Base-by-base conservation (phyloP, 2,329 filamentous ascomycete genomes). In the Zasmidium angulare region DNA sequence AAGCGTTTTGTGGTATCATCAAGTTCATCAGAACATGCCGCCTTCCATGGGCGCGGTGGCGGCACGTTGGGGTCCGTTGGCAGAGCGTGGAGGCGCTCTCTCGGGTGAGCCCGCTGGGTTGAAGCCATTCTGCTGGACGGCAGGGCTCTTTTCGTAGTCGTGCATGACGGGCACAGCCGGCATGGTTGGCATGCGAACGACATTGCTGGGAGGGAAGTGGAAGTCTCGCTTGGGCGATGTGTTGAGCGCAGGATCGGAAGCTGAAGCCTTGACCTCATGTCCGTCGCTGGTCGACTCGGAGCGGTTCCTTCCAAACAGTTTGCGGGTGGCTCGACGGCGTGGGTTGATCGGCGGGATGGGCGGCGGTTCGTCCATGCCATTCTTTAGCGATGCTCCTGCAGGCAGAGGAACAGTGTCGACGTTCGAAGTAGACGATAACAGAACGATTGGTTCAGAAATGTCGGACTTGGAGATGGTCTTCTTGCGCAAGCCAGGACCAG, bases 311-410 rank as follows among this genome's bases (percentile, higher is more conserved):
- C 71, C 68, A 50, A 75, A 74, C 36, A 75, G 58, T 59, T 69
- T 70, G 40, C 68, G 66, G 21, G 71, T 71, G 20, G 81, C 81
- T 55, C 83, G 79, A 47, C 85, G 78, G 59, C 82, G 81, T 0
- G 84, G 84, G 67, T 86, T 86, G 78, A 86, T 83, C 0, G 83
- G 80, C 24, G 84, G 84, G 6, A 86, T 72, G 1, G 84, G 82
- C 11, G 83, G 82, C 2, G 65, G 51, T 11, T 68, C 66, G n/a
- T 74, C 71, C 64, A 77, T 78, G 50, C 82, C 82, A 58, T 83
- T 85, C 71, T 75, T 80, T 36, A 84, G 74, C 3, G 79, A 82
- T 1, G 82, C 81, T 24, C 82, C 82, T n/a, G 79, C 69, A 14
- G 84, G 84, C 11, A 87, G 76, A 36, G 81, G 82, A 36, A 86